A percentile compares a stretch with the other conserved stretches of the same genome.
Evolutionary conservation across 139 green algal species (phyloP).

Genomic region (Chlamydomonas incerta): DNA sequence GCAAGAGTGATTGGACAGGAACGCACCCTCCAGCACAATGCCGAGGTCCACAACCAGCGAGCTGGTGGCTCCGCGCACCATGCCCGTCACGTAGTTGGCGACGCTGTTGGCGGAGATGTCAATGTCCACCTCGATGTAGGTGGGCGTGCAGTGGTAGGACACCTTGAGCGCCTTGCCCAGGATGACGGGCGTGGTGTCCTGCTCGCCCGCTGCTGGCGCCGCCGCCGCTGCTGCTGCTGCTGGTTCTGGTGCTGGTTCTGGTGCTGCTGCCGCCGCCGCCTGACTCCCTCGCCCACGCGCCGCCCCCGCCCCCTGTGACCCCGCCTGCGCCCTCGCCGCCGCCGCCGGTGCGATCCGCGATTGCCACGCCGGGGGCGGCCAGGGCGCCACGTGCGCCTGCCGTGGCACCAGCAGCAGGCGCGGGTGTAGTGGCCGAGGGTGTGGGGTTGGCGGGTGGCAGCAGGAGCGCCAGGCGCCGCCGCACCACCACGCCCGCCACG

Average conservation of each 20-base stretch:
- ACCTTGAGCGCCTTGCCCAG: slow-evolving; percentile 58
- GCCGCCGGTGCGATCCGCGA: too few relatives aligned
- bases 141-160: slow-evolving; percentile 46
- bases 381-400: too few relatives aligned
- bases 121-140: slow-evolving; percentile 50
- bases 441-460: too few relatives aligned
- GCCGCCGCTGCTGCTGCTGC: background rate
- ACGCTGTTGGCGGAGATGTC: slow-evolving; percentile 59
- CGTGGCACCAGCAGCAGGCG: too few relatives aligned
- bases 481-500: slow-evolving; percentile 7
- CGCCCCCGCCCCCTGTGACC: too few relatives aligned
- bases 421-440: too few relatives aligned
- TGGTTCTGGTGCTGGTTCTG: background rate
- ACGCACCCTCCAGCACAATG: slow-evolving; percentile 55
- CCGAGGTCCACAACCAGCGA: slow-evolving; percentile 58
- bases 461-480: slow-evolving; percentile 15
- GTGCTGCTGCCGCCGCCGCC: background rate
- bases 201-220: too few relatives aligned
- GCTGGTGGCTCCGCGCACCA: slow-evolving; percentile 54
- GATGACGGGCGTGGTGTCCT: slow-evolving; percentile 66
- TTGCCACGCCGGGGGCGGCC: too few relatives aligned
- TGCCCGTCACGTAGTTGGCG: slow-evolving; percentile 54
- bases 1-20: too few relatives aligned
- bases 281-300: too few relatives aligned
- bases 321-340: too few relatives aligned